Percentiles rank a stretch among this genome's conserved stretches.
Evolutionary conservation across 257 asterid genomes (phyloP).

Genomic region (Primulina tabacum): DNA sequence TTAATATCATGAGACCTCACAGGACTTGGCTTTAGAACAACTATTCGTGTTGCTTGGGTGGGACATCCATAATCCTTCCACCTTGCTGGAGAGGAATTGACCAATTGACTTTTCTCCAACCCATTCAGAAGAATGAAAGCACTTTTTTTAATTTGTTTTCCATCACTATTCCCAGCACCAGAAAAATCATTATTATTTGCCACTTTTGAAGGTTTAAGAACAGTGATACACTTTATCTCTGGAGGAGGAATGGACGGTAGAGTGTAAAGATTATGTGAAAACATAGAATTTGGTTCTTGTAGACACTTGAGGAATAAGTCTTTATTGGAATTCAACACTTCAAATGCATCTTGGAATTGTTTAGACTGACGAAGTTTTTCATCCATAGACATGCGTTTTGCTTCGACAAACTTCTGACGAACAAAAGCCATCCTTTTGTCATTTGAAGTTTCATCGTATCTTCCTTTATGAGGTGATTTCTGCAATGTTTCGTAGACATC

Average conservation of each 20-base stretch:
- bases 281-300: constrained; percentile 82
- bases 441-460: constrained; percentile 35
- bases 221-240: constrained; percentile 83
- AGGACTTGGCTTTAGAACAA: constrained; percentile 85
- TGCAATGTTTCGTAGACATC: constrained; percentile 69
- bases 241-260: constrained; percentile 61
- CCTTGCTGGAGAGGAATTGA: constrained; percentile 43
- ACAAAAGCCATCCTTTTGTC: constrained; percentile 75
- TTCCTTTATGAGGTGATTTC: constrained; percentile 53
- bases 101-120: constrained; percentile 35
- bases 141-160: constrained; percentile 38
- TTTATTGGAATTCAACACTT: constrained; percentile 80
- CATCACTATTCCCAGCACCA: constrained; percentile 44
- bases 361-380: constrained; percentile 75
- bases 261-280: constrained; percentile 53
- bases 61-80: constrained; percentile 49
- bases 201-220: constrained; percentile 82
- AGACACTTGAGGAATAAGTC: constrained; percentile 82
- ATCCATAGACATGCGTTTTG: constrained; percentile 76
- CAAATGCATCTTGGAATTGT: constrained; percentile 86
- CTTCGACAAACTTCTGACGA: constrained; percentile 89
- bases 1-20: constrained; percentile 47
- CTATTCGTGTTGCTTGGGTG: constrained; percentile 86
- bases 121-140: constrained; percentile 33
- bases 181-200: constrained; percentile 41